Evolutionary conservation across 2,329 filamentous ascomycete genomes (phyloP).

Genomic region (Aureobasidium sp.): DNA sequence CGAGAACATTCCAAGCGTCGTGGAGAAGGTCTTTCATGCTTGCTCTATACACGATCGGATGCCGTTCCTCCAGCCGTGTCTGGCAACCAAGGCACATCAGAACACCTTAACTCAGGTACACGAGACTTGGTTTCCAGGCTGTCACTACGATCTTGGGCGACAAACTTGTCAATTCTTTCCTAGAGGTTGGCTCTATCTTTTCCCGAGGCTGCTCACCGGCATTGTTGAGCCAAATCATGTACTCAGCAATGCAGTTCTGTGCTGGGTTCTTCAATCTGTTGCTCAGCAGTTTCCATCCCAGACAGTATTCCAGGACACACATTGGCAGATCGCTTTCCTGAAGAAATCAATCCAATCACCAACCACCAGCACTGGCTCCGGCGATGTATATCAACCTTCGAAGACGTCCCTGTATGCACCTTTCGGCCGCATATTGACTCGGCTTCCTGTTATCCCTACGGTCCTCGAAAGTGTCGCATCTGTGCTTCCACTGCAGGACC

Average conservation of each 20-base stretch:
- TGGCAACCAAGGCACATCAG: slow-evolving; percentile 18
- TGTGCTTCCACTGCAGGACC: background rate
- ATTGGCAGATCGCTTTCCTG: slow-evolving; percentile 20
- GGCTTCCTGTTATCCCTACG: background rate
- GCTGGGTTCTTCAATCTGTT: slow-evolving; percentile 27
- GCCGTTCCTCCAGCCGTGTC: slow-evolving; percentile 30
- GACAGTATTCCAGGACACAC: slow-evolving; percentile 22
- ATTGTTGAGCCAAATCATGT: slow-evolving; percentile 30
- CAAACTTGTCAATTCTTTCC: slow-evolving; percentile 30
- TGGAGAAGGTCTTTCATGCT: slow-evolving; percentile 29
- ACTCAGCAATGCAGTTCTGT: slow-evolving; percentile 26
- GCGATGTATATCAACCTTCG: slow-evolving; percentile 27
- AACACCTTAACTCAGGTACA: slow-evolving; percentile 17
- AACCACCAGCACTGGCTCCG: slow-evolving; percentile 22
- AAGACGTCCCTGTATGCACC: slow-evolving; percentile 25
- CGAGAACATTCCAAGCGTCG: slow-evolving; percentile 25
- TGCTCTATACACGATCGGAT: slow-evolving; percentile 29
- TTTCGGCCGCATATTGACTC: slow-evolving; percentile 22
- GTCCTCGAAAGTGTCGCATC: background rate
- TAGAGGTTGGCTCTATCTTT: slow-evolving; percentile 23
- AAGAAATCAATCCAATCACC: slow-evolving; percentile 17
- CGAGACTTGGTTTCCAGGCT: slow-evolving; percentile 32
- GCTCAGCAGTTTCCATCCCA: slow-evolving; percentile 15
- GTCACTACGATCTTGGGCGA: slow-evolving; percentile 32
- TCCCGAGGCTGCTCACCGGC: slow-evolving; percentile 24